These are phyloP conservation scores for Mikania micrantha DNA, from an alignment of 129 eudicot genomes.

Conservation along the genomic window DNA sequence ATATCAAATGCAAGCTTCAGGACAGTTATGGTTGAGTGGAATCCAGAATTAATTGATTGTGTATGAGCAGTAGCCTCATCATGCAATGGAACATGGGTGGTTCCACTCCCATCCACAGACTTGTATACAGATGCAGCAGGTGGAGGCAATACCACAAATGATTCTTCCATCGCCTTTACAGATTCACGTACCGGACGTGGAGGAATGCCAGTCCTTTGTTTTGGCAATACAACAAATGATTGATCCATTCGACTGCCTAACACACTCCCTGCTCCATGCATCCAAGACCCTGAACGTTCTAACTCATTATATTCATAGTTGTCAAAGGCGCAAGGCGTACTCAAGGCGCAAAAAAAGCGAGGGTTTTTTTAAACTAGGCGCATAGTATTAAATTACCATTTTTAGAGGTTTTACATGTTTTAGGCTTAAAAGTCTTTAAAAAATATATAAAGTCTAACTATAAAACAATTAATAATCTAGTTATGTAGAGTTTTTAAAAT, in stretches of 20 bases:
- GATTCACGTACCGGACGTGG: constrained; percentile 65
- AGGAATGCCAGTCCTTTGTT: constrained; percentile 68
- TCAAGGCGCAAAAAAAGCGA: too few relatives aligned
- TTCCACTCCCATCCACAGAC: constrained; percentile 68
- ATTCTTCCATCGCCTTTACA: constrained; percentile 87
- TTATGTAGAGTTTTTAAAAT: too few relatives aligned
- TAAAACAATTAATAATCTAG: too few relatives aligned
- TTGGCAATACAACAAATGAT: constrained; percentile 88
- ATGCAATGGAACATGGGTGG: constrained; percentile 34
- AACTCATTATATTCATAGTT: constrained; percentile 11
- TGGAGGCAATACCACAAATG: constrained; percentile 95
- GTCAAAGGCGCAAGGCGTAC: too few relatives aligned
- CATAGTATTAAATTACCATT: too few relatives aligned
- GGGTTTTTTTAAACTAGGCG: too few relatives aligned
- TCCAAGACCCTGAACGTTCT: constrained; percentile 56
- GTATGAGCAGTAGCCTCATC: constrained; percentile 48
- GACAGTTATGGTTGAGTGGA: constrained; percentile 83
- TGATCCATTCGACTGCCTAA: constrained; percentile 73
- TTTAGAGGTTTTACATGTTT: too few relatives aligned
- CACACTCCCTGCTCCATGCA: constrained; percentile 75
- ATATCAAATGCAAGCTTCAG: constrained; percentile 89
- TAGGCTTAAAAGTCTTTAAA: too few relatives aligned
- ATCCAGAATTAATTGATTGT: constrained; percentile 75
- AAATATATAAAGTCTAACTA: too few relatives aligned
- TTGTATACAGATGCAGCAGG: constrained; percentile 96